These are phyloP conservation scores for Nothopassalora personata DNA, from an alignment of 2,329 filamentous ascomycete species.

Conservation along the genomic window DNA sequence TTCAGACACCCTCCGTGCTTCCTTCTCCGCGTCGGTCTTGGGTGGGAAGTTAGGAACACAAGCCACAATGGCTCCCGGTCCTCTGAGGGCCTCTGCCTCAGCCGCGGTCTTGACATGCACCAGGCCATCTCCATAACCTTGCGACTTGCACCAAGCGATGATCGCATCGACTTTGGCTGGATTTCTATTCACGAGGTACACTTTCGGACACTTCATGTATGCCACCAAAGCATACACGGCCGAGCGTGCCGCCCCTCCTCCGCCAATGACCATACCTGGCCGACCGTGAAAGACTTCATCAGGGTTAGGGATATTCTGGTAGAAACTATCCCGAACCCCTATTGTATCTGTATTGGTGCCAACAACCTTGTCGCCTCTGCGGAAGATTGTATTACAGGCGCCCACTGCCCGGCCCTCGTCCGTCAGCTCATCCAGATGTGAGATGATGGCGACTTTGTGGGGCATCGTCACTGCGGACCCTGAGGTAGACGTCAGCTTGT, in stretches of 20 bases:
- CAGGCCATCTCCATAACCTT: conserved; percentile 57
- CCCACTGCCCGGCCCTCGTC: conserved; percentile 67
- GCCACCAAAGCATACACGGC: conserved; percentile 70
- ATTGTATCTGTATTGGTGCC: conserved; percentile 79
- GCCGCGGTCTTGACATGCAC: conserved; percentile 56
- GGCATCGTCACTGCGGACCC: conserved; percentile 77
- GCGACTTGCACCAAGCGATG: conserved; percentile 55
- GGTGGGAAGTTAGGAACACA: conserved; percentile 76
- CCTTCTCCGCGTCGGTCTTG: conserved; percentile 56
- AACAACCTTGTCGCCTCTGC: conserved; percentile 50
- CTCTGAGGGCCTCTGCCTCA: conserved; percentile 55
- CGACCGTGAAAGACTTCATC: conserved; percentile 49
- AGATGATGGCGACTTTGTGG: conserved; percentile 71
- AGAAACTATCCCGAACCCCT: conserved; percentile 68
- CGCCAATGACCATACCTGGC: conserved; percentile 69
- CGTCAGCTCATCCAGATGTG: conserved; percentile 67
- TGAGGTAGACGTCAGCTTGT: conserved; percentile 25
- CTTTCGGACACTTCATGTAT: conserved; percentile 60
- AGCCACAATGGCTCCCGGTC: conserved; percentile 63
- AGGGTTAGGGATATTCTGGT: conserved; percentile 40
- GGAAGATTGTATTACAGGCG: conserved; percentile 74
- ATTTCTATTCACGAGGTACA: conserved; percentile 77
- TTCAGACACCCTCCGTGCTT: conserved; percentile 53
- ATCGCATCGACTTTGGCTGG: conserved; percentile 61
- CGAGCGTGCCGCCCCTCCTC: conserved; percentile 71